Base-by-base conservation (phyloP, 2,329 filamentous ascomycete species). In the Fusarium beomiforme region DNA sequence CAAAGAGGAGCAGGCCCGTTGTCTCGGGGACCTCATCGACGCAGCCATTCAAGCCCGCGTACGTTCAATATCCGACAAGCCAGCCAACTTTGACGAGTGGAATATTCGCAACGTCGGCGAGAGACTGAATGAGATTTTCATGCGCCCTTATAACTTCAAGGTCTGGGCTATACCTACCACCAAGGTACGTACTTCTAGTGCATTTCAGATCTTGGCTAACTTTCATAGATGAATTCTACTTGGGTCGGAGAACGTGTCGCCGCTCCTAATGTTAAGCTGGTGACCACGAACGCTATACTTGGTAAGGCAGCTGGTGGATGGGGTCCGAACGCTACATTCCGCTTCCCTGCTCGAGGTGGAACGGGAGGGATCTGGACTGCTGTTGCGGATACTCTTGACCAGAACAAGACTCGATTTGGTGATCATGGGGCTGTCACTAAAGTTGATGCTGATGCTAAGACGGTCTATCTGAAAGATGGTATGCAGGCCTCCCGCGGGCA, bases 71-170 rank as follows among this genome's bases (percentile, higher is more conserved):
- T 90, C 74, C 7, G 49, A 51, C 0, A 98, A 98, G 87, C 96
- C 96, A 77, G 92, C 94, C 87, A 88, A 97, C 85, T 99, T 99
- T 78, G 96, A 99, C 79, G 94, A 99, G 87, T 98, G 95, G 95
- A 98, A 98, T 79, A 82, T 98, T 77, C 91, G 96, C 78, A 97
- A 92, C 86, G 95, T 92, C 84, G 96, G 96, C 77, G 86, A 89
- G 77, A 95, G 95, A 77, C 88, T 99, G 78, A 95, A 95, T 74
- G 91, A 98, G 82, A 88, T 95, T 77, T 99, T 99, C 89, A 99
- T 99, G 96, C 89, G 96, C 77, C 96, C 96, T 58, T 99, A 99
- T 88, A 99, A 99, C 90, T 99, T 91, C 91, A 99, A 99, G 86
- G 96, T 99, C 81, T 99, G 96, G 96, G 96, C 95, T 69, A 95